Conservation (phyloP, 768 basidiomycete species). For the Leccinum subgranulosum region DNA sequence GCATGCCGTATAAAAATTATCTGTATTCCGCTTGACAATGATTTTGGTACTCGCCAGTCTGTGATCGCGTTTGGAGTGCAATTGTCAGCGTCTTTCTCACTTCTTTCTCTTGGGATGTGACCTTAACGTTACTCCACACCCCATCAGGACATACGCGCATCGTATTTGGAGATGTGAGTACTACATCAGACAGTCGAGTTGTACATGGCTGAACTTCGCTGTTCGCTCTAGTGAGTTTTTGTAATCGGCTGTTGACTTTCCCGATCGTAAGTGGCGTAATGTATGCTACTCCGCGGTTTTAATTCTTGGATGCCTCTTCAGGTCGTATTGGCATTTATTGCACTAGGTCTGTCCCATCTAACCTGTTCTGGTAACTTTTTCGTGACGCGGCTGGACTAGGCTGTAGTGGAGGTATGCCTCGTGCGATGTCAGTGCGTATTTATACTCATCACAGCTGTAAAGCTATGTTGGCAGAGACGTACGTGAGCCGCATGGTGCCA, state of each 20-base stretch:
- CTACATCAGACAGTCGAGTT: not conserved
- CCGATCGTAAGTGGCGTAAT: slow-evolving; percentile 28
- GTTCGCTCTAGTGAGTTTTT: slow-evolving; percentile 28
- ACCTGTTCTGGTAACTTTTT: not conserved
- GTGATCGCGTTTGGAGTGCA: slow-evolving; percentile 36
- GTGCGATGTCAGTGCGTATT: not conserved
- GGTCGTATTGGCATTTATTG: slow-evolving; percentile 29
- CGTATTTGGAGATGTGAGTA: slow-evolving; percentile 37
- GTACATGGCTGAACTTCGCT: not conserved
- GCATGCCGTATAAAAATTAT: not conserved
- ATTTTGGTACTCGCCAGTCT: slow-evolving; percentile 18
- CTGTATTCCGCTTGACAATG: not conserved
- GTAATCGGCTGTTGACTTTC: slow-evolving; percentile 27
- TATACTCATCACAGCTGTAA: slow-evolving; percentile 1
- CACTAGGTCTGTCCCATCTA: slow-evolving; percentile 19
- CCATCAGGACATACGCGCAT: slow-evolving; percentile 33
- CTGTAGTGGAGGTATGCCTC: slow-evolving; percentile 27
- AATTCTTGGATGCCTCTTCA: not conserved
- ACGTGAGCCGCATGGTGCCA: not conserved
- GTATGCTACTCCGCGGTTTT: not conserved
- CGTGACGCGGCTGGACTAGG: slow-evolving; percentile 9
- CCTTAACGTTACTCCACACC: slow-evolving; percentile 3
- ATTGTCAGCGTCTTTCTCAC: slow-evolving; percentile 22
- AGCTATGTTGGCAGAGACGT: slow-evolving; percentile 36
- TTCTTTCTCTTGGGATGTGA: not conserved